phyloP scores from a whole-genome alignment of 495 filamentous ascomycete species.

The Ramalina peruviana region DNA sequence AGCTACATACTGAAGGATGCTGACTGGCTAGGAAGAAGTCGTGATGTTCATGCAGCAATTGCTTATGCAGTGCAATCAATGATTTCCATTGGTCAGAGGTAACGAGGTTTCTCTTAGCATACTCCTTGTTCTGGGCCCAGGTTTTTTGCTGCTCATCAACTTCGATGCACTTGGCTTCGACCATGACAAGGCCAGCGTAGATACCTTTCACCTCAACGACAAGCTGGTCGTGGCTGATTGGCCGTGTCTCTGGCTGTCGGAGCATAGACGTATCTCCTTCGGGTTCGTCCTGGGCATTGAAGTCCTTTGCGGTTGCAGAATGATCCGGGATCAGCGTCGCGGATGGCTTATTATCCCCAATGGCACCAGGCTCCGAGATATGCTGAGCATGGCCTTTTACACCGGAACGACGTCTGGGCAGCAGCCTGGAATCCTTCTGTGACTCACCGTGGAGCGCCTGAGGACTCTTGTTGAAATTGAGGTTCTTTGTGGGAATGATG shows the following conservation, averaged over 20 bases:
- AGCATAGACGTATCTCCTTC: constrained; percentile 19
- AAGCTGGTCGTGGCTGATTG: constrained; percentile 61
- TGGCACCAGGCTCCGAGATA: background rate
- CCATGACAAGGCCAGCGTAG: constrained; percentile 33
- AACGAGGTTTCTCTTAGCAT: constrained; percentile 15
- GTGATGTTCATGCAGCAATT: constrained; percentile 28
- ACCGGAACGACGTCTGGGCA: background rate
- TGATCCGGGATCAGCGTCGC: background rate
- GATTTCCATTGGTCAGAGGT: constrained; percentile 31
- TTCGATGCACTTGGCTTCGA: constrained; percentile 35
- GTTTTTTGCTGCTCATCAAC: constrained; percentile 23
- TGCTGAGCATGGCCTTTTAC: background rate
- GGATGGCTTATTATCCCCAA: background rate
- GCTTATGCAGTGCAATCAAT: constrained; percentile 30
- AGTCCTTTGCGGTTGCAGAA: background rate
- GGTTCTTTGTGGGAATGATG: too few relatives aligned
- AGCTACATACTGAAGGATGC: constrained; percentile 22
- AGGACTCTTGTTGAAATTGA: too few relatives aligned
- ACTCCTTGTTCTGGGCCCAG: constrained; percentile 20
- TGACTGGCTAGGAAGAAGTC: constrained; percentile 36
- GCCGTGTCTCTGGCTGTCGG: constrained; percentile 48
- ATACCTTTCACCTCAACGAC: constrained; percentile 34
- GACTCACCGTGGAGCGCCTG: background rate
- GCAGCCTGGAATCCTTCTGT: background rate
- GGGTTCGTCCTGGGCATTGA: background rate